A percentile compares a stretch with the other conserved stretches of the same genome.
phyloP scores from a whole-genome alignment of 805 yeast genomes.

The Candida germanica region DNA sequence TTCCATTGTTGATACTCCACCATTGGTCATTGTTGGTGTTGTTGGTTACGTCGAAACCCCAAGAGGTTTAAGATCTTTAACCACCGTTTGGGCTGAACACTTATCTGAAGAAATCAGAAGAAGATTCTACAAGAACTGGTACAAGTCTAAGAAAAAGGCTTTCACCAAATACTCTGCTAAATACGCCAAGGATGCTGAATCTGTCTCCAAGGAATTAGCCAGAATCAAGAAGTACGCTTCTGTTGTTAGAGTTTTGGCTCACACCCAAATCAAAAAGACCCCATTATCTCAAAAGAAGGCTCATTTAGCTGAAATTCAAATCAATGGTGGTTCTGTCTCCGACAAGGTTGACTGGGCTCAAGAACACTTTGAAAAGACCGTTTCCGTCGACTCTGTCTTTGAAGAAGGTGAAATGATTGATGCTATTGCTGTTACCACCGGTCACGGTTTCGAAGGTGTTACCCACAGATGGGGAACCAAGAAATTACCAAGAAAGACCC shows the following conservation, averaged over 20 bases:
- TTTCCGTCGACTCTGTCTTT: slow-evolving; percentile 90
- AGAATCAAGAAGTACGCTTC: slow-evolving; percentile 98
- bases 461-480: slow-evolving; percentile 99
- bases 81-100: slow-evolving; percentile 99
- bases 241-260: slow-evolving; percentile 98
- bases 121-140: slow-evolving; percentile 99
- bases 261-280: slow-evolving; percentile 99
- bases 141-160: slow-evolving; percentile 99
- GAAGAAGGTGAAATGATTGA: slow-evolving; percentile 99
- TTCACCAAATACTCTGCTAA: slow-evolving; percentile 99
- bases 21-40: slow-evolving; percentile 98
- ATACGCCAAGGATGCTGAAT: slow-evolving; percentile 88
- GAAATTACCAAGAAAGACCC: slow-evolving; percentile 99
- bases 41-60: slow-evolving; percentile 99
- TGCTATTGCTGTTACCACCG: slow-evolving; percentile 99
- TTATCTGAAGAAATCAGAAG: slow-evolving; percentile 98
- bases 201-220: slow-evolving; percentile 93
- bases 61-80: slow-evolving; percentile 98
- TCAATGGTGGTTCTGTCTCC: slow-evolving; percentile 98
- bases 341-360: slow-evolving; percentile 99
- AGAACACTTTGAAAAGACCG: slow-evolving; percentile 99
- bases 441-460: slow-evolving; percentile 99
- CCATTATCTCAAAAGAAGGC: slow-evolving; percentile 99
- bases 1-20: slow-evolving; percentile 98
- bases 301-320: slow-evolving; percentile 98